phyloP scores from a whole-genome alignment of 2,329 filamentous ascomycete species.

The Dendrostoma leiphaemia region DNA sequence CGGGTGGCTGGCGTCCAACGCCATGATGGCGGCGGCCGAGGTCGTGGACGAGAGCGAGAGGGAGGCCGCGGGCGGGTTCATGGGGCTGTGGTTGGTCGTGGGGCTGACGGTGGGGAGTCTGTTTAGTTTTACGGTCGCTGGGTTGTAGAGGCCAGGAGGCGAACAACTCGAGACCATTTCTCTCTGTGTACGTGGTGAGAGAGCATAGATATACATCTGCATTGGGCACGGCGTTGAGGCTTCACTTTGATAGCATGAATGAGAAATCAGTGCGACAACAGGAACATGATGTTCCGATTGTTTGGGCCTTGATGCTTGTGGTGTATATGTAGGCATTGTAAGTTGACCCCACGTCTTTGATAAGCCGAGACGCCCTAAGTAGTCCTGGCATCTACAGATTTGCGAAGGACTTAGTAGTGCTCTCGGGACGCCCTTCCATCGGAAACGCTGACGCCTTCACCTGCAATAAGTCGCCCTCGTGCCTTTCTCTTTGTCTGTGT shows the following conservation, averaged over 20 bases:
- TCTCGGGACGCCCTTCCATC: too few relatives aligned
- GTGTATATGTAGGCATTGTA: too few relatives aligned
- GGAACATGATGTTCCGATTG: not conserved
- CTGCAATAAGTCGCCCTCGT: too few relatives aligned
- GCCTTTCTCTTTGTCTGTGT: too few relatives aligned
- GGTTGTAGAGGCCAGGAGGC: slow-evolving; percentile 26
- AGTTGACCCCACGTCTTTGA: too few relatives aligned
- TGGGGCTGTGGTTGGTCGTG: slow-evolving; percentile 85
- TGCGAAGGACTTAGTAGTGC: too few relatives aligned
- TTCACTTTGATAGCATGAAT: not conserved
- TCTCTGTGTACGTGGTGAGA: not conserved
- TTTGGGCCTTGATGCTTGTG: not conserved
- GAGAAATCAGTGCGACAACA: too few relatives aligned
- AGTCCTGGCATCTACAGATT: too few relatives aligned
- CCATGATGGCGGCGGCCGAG: slow-evolving; percentile 86
- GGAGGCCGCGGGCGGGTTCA: slow-evolving; percentile 89
- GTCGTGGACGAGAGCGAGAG: slow-evolving; percentile 81
- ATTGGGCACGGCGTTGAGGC: too few relatives aligned
- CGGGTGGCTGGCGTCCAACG: slow-evolving; percentile 80
- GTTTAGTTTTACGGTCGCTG: slow-evolving; percentile 74
- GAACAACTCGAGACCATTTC: too few relatives aligned
- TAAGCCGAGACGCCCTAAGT: not conserved
- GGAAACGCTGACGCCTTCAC: too few relatives aligned
- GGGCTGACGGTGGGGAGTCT: slow-evolving; percentile 85
- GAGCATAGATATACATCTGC: not conserved